These are phyloP conservation scores for Sisymbrium altissimum DNA, from an alignment of 345 rosid genomes.

Conservation along the genomic window DNA sequence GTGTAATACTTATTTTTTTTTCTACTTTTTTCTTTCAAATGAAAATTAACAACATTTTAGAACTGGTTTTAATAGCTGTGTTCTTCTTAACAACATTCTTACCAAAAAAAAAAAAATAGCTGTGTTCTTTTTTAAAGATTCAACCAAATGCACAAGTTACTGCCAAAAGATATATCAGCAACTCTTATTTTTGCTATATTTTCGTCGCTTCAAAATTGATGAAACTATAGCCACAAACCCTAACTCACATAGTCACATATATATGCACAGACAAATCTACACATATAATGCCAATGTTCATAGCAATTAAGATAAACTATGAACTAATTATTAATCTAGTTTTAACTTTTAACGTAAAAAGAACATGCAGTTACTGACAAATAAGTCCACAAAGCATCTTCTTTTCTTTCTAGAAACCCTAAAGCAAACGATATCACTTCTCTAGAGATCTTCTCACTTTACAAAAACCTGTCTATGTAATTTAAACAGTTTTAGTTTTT, in stretches of 20 bases:
- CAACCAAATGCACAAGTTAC: too few species aligned
- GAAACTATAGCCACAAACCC: not conserved
- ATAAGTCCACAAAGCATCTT: constrained; percentile 33
- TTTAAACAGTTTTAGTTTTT: constrained; percentile 17
- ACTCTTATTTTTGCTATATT: not conserved
- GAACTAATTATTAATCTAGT: not conserved
- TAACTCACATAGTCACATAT: too few species aligned
- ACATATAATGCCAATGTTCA: not conserved
- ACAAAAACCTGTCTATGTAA: constrained; percentile 24
- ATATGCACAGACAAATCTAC: not conserved
- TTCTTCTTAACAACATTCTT: too few species aligned
- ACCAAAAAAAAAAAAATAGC: too few species aligned
- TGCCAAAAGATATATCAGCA: not conserved
- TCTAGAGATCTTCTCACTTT: not conserved
- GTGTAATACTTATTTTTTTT: too few species aligned
- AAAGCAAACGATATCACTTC: not conserved
- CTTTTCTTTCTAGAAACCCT: constrained; percentile 33
- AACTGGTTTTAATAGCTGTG: too few species aligned
- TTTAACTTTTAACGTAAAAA: constrained; percentile 6
- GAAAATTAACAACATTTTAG: too few species aligned
- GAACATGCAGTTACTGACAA: constrained; percentile 23
- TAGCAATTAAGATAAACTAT: not conserved
- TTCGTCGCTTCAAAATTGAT: not conserved
- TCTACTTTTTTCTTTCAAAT: too few species aligned
- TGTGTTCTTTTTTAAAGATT: too few species aligned